Evolutionary conservation across 352 stramenopile species (phyloP).

Genomic region (Globisporangium paddicum): DNA sequence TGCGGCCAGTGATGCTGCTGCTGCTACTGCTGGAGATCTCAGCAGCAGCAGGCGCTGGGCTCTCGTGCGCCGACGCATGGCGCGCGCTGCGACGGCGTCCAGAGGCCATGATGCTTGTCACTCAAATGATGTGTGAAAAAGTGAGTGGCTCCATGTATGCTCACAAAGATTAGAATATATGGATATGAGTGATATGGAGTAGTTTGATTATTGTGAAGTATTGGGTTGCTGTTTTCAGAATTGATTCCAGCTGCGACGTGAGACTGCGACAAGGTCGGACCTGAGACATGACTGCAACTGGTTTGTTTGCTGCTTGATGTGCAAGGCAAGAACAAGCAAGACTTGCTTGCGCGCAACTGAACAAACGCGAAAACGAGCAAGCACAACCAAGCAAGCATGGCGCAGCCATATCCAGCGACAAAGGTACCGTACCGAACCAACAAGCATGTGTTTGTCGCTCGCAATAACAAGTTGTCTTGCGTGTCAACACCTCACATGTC

Average conservation of each 20-base stretch:
- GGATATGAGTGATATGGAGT: too few relatives aligned
- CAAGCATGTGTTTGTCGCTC: neutral
- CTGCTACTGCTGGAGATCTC: too few relatives aligned
- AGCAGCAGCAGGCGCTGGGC: neutral
- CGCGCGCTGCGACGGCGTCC: neutral
- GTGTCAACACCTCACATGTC: too few relatives aligned
- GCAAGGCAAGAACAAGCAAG: neutral
- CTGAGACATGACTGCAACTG: neutral
- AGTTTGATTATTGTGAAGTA: neutral
- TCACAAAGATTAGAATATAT: too few relatives aligned
- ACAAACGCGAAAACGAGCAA: neutral
- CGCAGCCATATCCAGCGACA: neutral
- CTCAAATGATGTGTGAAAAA: too few relatives aligned
- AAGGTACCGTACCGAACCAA: neutral
- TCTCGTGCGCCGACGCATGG: neutral
- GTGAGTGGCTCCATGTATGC: too few relatives aligned
- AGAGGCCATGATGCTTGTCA: too few relatives aligned
- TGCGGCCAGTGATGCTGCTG: neutral
- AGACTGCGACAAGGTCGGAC: neutral
- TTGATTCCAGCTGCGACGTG: neutral
- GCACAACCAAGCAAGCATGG: neutral
- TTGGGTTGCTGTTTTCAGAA: neutral
- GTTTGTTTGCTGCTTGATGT: neutral
- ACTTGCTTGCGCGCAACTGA: neutral
- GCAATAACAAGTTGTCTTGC: neutral